phyloP scores from a whole-genome alignment of 495 filamentous ascomycete genomes.

The Penicillium parvum region DNA sequence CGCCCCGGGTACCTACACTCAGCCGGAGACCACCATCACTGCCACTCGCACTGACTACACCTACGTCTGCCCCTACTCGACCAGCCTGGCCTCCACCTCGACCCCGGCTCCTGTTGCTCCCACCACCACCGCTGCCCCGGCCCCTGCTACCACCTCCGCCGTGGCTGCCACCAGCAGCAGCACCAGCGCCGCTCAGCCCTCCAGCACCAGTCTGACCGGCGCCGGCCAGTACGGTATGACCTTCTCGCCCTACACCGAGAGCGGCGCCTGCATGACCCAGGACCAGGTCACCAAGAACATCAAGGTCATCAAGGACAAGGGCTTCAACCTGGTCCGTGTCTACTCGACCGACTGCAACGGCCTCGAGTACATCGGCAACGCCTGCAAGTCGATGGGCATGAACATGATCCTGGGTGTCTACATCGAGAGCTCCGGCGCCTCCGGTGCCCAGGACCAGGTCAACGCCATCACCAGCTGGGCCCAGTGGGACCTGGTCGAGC shows the following conservation, averaged over 20 bases:
- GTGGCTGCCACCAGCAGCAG: slow-evolving; percentile 12
- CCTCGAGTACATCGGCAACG: slow-evolving; percentile 67
- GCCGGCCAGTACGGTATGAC: slow-evolving; percentile 79
- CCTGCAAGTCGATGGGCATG: slow-evolving; percentile 57
- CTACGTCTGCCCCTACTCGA: slow-evolving; percentile 67
- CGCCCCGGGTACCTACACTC: slow-evolving; percentile 69
- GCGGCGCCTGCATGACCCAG: slow-evolving; percentile 63
- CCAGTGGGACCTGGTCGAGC: slow-evolving; percentile 67
- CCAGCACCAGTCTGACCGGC: slow-evolving; percentile 24
- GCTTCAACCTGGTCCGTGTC: slow-evolving; percentile 78
- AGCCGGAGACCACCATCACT: slow-evolving; percentile 61
- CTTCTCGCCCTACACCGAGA: slow-evolving; percentile 75
- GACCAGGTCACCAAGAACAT: slow-evolving; percentile 61
- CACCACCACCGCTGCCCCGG: slow-evolving; percentile 11
- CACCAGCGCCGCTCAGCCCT: slow-evolving; percentile 9
- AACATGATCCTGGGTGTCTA: slow-evolving; percentile 83
- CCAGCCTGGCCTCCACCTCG: slow-evolving; percentile 25
- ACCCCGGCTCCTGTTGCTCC: slow-evolving; percentile 10
- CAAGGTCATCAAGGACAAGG: slow-evolving; percentile 60
- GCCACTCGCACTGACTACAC: slow-evolving; percentile 64
- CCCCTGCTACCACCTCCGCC: slow-evolving; percentile 12
- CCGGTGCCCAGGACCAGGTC: slow-evolving; percentile 62
- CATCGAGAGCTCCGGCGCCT: slow-evolving; percentile 62
- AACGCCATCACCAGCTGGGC: slow-evolving; percentile 66
- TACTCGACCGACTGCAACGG: slow-evolving; percentile 89